Evolutionary conservation across 306 rosid species (phyloP).

Genomic region (Luffa acutangula): DNA sequence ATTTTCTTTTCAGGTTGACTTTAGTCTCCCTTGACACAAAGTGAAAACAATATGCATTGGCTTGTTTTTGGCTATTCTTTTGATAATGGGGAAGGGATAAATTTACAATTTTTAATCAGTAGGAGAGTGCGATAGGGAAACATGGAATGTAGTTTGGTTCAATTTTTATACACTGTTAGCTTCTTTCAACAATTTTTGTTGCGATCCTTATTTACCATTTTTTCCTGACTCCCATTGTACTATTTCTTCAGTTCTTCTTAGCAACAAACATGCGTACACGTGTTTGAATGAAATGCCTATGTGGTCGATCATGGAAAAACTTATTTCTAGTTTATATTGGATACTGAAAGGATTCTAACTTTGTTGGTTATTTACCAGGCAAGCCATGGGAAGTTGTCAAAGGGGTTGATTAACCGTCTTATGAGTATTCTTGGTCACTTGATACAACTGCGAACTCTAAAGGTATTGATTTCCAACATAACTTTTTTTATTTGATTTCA

Average conservation of each 20-base stretch:
- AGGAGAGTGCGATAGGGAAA: not conserved
- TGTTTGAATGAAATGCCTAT: not conserved
- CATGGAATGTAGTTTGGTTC: not conserved
- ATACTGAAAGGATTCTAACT: not conserved
- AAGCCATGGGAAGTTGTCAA: slow-evolving; percentile 84
- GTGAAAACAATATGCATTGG: not conserved
- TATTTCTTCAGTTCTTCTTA: not conserved
- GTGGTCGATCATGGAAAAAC: not conserved
- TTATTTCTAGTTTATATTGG: not conserved
- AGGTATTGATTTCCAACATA: slow-evolving; percentile 32
- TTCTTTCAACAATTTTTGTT: not conserved
- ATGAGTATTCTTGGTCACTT: slow-evolving; percentile 92
- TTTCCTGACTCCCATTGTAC: not conserved
- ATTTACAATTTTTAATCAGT: not conserved
- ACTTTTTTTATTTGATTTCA: no score
- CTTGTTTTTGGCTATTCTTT: not conserved
- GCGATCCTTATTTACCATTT: not conserved
- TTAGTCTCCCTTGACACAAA: not conserved
- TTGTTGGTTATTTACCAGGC: slow-evolving; percentile 57
- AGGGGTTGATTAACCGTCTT: slow-evolving; percentile 81
- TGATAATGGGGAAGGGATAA: not conserved
- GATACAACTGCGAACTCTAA: slow-evolving; percentile 91
- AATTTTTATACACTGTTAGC: not conserved
- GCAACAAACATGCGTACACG: not conserved
- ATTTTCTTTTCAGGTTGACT: not conserved